Evolutionary conservation across 129 eudicot genomes (phyloP), one percentile per base, ranked within the genome.

Genomic region (Helianthus tuberosus): DNA sequence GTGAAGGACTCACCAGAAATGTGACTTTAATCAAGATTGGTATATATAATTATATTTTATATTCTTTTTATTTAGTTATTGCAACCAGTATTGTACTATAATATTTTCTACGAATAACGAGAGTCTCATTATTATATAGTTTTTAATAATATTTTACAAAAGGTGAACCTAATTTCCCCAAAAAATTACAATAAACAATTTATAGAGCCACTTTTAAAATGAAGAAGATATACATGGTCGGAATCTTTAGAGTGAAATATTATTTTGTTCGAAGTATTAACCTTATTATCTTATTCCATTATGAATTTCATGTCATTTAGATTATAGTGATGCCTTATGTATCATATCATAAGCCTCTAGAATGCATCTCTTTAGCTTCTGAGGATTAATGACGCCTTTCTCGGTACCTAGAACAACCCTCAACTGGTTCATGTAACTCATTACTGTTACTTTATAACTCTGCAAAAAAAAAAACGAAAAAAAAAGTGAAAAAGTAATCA

Each of bases 371-470:
- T 68, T 81, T 48, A 83, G 82, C 75, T 84, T 81, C 1, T 43
- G 46, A 15, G 63, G 71, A 58, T 84, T 86, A 3, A 80, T 71
- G 49, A 12, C 14, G 25, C 77, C 80, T 57, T 82, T 79, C 71
- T 82, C 84, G 3, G 74, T 77, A 10, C 79, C 85, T 11, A 85
- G 48, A 0, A 77, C 72, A 53, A 85, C 58, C 82, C 86, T 75
- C 80, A 85, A 43, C 20, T 82, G 80, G 54, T 72, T 64, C 73
- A 61, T 75, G 64, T 85, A 85, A 41, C 86, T 85, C 32, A 82
- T 53, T 3, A 81, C 35, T 15, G 89, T 72, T 12, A 82, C 59
- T 15, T 27, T 71, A 8, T 67, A 61, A 70, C 80, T 75, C 89
- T 85, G 82, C 79, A 46, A 8, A 11, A 39, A 8, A 11, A 39